phyloP scores from a whole-genome alignment of 2,329 filamentous ascomycete genomes.

The Clonostachys solani region DNA sequence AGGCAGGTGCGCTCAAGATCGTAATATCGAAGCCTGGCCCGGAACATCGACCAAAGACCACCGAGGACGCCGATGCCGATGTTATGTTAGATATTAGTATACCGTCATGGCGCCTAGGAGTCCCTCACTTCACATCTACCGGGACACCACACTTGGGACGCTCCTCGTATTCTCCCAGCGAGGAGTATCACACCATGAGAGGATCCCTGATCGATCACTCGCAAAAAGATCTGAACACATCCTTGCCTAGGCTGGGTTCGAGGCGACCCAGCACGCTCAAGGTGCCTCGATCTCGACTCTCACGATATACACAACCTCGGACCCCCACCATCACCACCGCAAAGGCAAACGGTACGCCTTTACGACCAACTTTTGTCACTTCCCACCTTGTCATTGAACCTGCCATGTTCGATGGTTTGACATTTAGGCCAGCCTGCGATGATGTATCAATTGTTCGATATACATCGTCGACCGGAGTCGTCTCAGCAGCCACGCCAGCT shows the following conservation, averaged over 20 bases:
- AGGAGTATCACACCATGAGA: slow-evolving; percentile 40
- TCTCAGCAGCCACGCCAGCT: slow-evolving; percentile 85
- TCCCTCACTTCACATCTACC: slow-evolving; percentile 71
- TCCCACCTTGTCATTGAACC: slow-evolving; percentile 57
- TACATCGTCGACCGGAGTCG: slow-evolving; percentile 63
- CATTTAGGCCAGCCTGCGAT: slow-evolving; percentile 74
- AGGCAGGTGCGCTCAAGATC: slow-evolving; percentile 70
- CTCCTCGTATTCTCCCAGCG: slow-evolving; percentile 75
- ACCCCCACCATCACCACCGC: slow-evolving; percentile 17
- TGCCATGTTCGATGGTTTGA: slow-evolving; percentile 77
- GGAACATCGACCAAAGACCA: slow-evolving; percentile 56
- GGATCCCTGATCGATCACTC: slow-evolving; percentile 1
- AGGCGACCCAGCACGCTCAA: slow-evolving; percentile 30
- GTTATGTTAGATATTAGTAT: slow-evolving; percentile 66
- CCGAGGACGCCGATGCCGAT: slow-evolving; percentile 46
- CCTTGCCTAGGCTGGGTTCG: slow-evolving; percentile 17
- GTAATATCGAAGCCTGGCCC: slow-evolving; percentile 70
- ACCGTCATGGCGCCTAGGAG: slow-evolving; percentile 79
- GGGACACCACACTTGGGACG: slow-evolving; percentile 76
- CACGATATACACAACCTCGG: slow-evolving; percentile 10
- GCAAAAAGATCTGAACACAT: slow-evolving; percentile 9
- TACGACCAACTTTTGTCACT: slow-evolving; percentile 43
- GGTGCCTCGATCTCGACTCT: slow-evolving; percentile 26
- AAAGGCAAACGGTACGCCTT: slow-evolving; percentile 30
- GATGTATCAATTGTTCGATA: slow-evolving; percentile 81